phyloP scores from a whole-genome alignment of 305 asterid species.

The Fraxinus dipetala region DNA sequence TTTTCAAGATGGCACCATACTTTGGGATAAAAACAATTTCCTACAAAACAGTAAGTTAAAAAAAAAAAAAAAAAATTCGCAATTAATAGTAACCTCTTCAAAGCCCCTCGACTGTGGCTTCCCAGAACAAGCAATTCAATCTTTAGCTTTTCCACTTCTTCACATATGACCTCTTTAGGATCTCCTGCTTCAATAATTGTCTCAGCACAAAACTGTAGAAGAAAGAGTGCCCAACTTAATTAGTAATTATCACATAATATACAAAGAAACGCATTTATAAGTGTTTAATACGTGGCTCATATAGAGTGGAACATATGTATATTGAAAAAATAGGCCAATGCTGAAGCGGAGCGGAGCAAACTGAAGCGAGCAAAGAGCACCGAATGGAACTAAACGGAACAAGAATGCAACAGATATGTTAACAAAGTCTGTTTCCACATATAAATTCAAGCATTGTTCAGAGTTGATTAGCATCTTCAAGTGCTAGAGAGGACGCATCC shows the following conservation, averaged over 20 bases:
- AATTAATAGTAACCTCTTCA: slow-evolving; percentile 40
- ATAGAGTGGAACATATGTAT: neutral
- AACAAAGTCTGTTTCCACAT: neutral
- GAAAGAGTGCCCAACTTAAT: neutral
- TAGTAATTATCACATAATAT: neutral
- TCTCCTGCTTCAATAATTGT: slow-evolving; percentile 51
- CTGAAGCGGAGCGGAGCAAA: neutral
- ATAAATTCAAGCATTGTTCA: neutral
- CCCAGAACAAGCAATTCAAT: slow-evolving; percentile 50
- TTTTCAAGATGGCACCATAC: neutral
- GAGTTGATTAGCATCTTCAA: neutral
- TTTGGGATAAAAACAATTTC: neutral
- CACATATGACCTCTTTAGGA: slow-evolving; percentile 48
- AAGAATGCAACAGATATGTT: neutral
- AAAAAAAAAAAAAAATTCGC: no score
- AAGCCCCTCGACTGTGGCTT: slow-evolving; percentile 43
- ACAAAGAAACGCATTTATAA: neutral
- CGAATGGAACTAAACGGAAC: neutral
- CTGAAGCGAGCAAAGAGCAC: neutral
- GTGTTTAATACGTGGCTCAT: neutral
- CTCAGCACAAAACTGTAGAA: slow-evolving; percentile 41
- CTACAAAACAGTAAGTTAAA: neutral
- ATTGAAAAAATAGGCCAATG: neutral
- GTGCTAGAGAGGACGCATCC: neutral
- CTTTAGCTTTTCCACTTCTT: slow-evolving; percentile 43